These are phyloP conservation scores for Aureobasidium sp. DNA, from an alignment of 2,329 filamentous ascomycete species.

Conservation along the genomic window DNA sequence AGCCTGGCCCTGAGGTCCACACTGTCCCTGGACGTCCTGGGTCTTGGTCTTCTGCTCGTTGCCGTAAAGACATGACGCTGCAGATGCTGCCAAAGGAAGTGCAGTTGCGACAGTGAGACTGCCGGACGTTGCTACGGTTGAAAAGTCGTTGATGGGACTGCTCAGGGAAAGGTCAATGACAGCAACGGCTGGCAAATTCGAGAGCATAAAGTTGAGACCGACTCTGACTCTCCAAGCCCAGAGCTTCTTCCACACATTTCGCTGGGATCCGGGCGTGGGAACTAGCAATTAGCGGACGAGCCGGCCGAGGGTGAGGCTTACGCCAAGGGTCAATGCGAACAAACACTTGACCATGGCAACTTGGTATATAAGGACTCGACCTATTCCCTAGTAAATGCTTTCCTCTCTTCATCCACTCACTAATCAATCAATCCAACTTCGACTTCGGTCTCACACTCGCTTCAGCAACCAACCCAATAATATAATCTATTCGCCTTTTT, in stretches of 20 bases:
- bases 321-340: constrained; percentile 2
- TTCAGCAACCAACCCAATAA: constrained; percentile 7
- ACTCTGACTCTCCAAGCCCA: background rate
- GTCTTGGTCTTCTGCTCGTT: background rate
- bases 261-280: constrained; percentile 2
- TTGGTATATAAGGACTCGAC: constrained; percentile 3
- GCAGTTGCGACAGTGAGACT: background rate
- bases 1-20: background rate
- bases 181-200: constrained; percentile 7
- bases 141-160: background rate
- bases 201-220: background rate
- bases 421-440: constrained; percentile 10
- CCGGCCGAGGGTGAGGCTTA: background rate
- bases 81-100: background rate
- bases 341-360: constrained; percentile 1
- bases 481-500: constrained; percentile 6
- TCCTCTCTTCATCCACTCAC: constrained; percentile 7
- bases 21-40: background rate
- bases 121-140: constrained; percentile 4
- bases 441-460: constrained; percentile 13
- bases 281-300: constrained; percentile 5
- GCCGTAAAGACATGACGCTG: background rate
- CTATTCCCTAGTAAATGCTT: background rate
- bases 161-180: background rate
- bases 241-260: background rate